Base-by-base conservation (phyloP, 208 protist genomes). In the Crithidia fasciculata region DNA sequence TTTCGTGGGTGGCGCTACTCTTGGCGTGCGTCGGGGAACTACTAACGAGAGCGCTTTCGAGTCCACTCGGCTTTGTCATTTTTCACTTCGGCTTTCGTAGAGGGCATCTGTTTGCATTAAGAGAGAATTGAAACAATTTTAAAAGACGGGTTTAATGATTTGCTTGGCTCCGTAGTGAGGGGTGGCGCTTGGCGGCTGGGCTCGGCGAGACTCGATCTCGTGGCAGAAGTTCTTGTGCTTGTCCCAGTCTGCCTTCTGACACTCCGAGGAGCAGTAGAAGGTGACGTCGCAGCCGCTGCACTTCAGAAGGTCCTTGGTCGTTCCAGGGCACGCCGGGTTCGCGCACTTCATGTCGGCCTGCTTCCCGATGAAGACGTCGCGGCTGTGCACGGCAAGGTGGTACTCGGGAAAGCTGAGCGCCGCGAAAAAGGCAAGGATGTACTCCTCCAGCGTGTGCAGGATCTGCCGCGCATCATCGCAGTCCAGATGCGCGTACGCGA, bases 181-280 rank as follows among this genome's bases (percentile, higher is more conserved):
- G 19, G 72, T 49, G 55, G 57, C 44, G 12, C 55, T 59, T 7
- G 47, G 40, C 40, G 84, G 80, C 58, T 81, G 72, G 19, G 63
- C 67, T 40, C 84, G 81, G 12, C 89, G 77, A 10, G 76, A 85
- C 66, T 87, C 82, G 65, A 94, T 92, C 49, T 94, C 90, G 41
- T 83, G 81, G 66, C 90, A 95, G 44, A 91, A 85, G 45, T 73
- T 78, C 45, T 88, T 88, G 72, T 95, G 90, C 53, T 80, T 84
- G 54, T 95, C 84, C 87, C 87, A 95, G 74, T 95, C 84, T 36
- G 84, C 82, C 70, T 86, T 85, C 58, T 93, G 90, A 76, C 90
- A 95, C 44, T 80, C 76, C 18, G 86, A 65, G 49, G 76, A 88
- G 80, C 90, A 95, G 76, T 95, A 95, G 77, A 87, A 95, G 37